phyloP scores from a whole-genome alignment of 257 asterid species.

The Rauvolfia tetraphylla region DNA sequence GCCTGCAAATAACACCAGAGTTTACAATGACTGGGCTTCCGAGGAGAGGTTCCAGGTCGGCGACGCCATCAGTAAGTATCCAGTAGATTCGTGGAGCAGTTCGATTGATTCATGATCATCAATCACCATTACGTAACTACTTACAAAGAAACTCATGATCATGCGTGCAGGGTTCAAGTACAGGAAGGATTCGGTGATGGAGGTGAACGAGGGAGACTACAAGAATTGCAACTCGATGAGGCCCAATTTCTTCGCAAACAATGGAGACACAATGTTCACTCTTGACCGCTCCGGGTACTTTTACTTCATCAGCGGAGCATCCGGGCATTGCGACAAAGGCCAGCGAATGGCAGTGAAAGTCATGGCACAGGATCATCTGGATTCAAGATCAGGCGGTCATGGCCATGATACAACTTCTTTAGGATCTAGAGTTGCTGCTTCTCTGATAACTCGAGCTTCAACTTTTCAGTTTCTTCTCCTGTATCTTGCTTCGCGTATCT shows the following conservation, averaged over 20 bases:
- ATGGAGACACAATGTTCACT: constrained; percentile 41
- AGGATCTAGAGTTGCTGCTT: constrained; percentile 14
- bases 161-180: constrained; percentile 49
- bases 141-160: too few species aligned
- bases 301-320: constrained; percentile 65
- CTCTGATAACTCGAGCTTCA: neutral
- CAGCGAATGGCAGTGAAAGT: constrained; percentile 64
- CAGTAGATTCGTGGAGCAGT: neutral
- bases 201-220: constrained; percentile 50
- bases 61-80: constrained; percentile 58
- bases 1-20: constrained; percentile 28
- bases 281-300: constrained; percentile 57
- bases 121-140: too few species aligned
- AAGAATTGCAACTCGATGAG: constrained; percentile 51
- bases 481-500: constrained; percentile 5
- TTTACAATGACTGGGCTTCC: constrained; percentile 68
- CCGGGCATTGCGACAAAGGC: constrained; percentile 67
- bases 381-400: neutral
- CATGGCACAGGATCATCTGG: constrained; percentile 28
- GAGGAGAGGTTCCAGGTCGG: constrained; percentile 49
- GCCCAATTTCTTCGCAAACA: constrained; percentile 60
- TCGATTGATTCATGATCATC: neutral
- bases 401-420: constrained; percentile 7
- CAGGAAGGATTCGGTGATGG: constrained; percentile 79
- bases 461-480: constrained; percentile 24